Base-by-base conservation (phyloP, 192 early-diverging fungal species). In the Entomortierella chlamydospora region DNA sequence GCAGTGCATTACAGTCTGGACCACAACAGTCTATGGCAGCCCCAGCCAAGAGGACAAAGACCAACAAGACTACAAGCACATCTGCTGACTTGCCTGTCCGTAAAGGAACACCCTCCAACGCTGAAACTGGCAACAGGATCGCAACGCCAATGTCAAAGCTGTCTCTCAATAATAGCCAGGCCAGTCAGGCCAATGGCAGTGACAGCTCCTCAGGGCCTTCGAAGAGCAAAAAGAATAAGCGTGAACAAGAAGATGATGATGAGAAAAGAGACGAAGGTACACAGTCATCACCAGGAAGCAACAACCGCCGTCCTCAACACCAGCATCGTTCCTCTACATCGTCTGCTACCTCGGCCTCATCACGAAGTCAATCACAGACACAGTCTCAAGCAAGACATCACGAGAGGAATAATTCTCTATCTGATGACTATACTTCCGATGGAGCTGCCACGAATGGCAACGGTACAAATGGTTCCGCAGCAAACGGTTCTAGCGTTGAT, bases 1-100 rank as follows among this genome's bases (percentile, higher is more conserved):
- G 41, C 53, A 34, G 52, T 29, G 22, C 52, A 4, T 1, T 4
- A 54, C 52, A 23, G 26, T 6, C 25, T 26, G 25, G 18, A 29
- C 2, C 28, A 9, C 18, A 30, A 26, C 28, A 17, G 6, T 37
- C 73, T 4, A 47, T 63, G n/a, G 61, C 64, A 4, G 53, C 63
- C 42, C 73, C 73, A 41, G 53, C 73, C 23, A 79, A 79, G 57
- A 50, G 76, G 22, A 67, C 63, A 55, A 79, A 79, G 63, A 70
- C 76, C 39, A 79, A 61, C 57, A 79, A 79, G 34, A 51, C 33
- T 22, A 15, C 29, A 6, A 57, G 29, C 28, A 20, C 31, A 20
- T 47, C 45, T 47, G 15, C 45, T 47, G 45, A 47, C 45, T 57
- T 30, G 17, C 55, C 55, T 28, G 18, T 42, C 22, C 66, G 66